A percentile compares a stretch with the other conserved stretches of the same genome.
phyloP scores from a whole-genome alignment of 257 asterid genomes.

The Voacanga thouarsii region DNA sequence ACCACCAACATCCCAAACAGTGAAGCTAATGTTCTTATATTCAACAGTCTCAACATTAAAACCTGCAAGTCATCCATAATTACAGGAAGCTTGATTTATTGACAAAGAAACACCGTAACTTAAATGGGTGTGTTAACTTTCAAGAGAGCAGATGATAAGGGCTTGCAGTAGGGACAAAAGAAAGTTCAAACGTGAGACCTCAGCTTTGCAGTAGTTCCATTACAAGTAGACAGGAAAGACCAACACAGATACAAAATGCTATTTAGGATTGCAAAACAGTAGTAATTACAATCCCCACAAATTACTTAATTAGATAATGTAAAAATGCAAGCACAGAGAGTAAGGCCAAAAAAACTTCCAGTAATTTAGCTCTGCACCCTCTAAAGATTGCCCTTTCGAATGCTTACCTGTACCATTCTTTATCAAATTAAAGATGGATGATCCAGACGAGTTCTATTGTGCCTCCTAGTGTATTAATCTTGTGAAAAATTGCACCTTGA shows the following conservation, averaged over 20 bases:
- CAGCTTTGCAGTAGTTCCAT: not conserved
- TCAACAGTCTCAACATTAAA: conserved; percentile 35
- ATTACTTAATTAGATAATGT: too few relatives aligned
- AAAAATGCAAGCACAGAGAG: too few relatives aligned
- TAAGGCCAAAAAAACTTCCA: not conserved
- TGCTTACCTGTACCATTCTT: not conserved
- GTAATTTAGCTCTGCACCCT: not conserved
- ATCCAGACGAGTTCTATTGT: not conserved
- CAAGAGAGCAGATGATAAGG: not conserved
- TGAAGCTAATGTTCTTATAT: conserved; percentile 36
- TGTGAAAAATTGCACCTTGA: not conserved
- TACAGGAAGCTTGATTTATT: not conserved
- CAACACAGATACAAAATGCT: not conserved
- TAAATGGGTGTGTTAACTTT: not conserved
- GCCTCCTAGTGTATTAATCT: not conserved
- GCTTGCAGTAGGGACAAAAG: too few relatives aligned
- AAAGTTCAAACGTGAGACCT: not conserved
- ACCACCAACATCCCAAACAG: conserved; percentile 40
- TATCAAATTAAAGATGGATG: not conserved
- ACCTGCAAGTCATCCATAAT: conserved; percentile 19
- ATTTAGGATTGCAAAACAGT: not conserved
- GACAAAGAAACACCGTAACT: not conserved
- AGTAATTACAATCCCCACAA: not conserved
- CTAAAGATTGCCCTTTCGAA: not conserved
- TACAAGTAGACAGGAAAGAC: not conserved